phyloP scores from a whole-genome alignment of 2,329 filamentous ascomycete genomes.

The Emericellopsis cladophorae region DNA sequence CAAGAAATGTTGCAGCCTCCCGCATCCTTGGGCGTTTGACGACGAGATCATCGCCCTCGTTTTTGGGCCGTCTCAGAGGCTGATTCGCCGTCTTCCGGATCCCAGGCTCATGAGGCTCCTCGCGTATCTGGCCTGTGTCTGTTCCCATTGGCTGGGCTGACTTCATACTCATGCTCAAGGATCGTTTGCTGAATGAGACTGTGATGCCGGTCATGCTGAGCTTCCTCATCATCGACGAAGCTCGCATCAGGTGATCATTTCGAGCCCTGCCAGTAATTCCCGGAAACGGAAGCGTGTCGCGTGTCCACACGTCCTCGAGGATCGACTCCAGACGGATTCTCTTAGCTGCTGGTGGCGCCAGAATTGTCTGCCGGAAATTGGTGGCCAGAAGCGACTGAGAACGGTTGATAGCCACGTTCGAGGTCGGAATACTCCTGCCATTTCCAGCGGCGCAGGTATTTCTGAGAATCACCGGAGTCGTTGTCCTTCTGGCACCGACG shows the following conservation, averaged over 20 bases:
- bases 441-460: slow-evolving; percentile 65
- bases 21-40: background rate
- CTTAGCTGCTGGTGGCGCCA: slow-evolving; percentile 64
- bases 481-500: slow-evolving; percentile 51
- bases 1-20: background rate
- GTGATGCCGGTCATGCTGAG: slow-evolving; percentile 73
- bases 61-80: background rate
- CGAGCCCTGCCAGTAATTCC: slow-evolving; percentile 57
- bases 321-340: slow-evolving; percentile 63
- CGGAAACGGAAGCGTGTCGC: slow-evolving; percentile 67
- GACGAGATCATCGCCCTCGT: background rate
- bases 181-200: slow-evolving; percentile 62
- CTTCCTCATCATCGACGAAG: slow-evolving; percentile 78
- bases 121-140: no score
- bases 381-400: slow-evolving; percentile 71
- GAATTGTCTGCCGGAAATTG: slow-evolving; percentile 50
- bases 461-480: slow-evolving; percentile 72
- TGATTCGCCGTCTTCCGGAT: no score
- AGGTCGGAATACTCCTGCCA: slow-evolving; percentile 23
- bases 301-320: slow-evolving; percentile 73
- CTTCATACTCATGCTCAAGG: slow-evolving; percentile 34
- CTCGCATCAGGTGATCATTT: slow-evolving; percentile 64
- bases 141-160: background rate
- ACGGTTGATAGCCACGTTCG: slow-evolving; percentile 49
- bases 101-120: no score